Conservation (phyloP, 1,284 basidiomycete genomes). For the Puccinia novopanici region DNA sequence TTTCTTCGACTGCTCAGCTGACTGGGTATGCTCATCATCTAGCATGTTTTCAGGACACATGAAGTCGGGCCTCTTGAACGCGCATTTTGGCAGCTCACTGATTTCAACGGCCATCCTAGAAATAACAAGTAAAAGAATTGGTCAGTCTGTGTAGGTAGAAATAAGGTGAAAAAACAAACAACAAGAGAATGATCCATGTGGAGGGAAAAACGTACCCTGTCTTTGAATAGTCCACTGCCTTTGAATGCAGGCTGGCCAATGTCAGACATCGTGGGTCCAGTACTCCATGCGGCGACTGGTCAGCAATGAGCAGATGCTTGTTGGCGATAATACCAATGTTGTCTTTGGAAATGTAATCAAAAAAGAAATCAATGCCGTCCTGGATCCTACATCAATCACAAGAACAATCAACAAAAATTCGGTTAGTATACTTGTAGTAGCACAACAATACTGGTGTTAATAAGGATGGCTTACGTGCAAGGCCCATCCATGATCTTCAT, state of each 20-base stretch:
- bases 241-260: conserved; percentile 69
- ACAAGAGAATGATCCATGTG: too few relatives aligned
- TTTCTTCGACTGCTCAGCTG: too few relatives aligned
- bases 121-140: not conserved
- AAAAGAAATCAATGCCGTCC: conserved; percentile 73
- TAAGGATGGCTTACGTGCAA: conserved; percentile 61
- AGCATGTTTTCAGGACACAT: conserved; percentile 42
- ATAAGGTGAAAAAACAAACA: not conserved
- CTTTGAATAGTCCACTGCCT: conserved; percentile 63
- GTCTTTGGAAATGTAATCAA: conserved; percentile 71
- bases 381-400: too few relatives aligned
- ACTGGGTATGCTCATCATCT: too few relatives aligned
- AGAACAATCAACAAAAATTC: too few relatives aligned
- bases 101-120: conserved; percentile 23
- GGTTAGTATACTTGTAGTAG: too few relatives aligned
- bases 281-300: conserved; percentile 64
- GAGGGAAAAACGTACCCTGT: too few relatives aligned
- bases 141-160: not conserved
- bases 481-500: conserved; percentile 64
- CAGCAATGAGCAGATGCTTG: conserved; percentile 71
- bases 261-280: conserved; percentile 67
- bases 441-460: too few relatives aligned
- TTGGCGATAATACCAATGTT: conserved; percentile 63
- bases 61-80: conserved; percentile 15
- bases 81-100: conserved; percentile 24